Conservation (phyloP, 139 green algal genomes). For the Pseudopediastrum boryanum region DNA sequence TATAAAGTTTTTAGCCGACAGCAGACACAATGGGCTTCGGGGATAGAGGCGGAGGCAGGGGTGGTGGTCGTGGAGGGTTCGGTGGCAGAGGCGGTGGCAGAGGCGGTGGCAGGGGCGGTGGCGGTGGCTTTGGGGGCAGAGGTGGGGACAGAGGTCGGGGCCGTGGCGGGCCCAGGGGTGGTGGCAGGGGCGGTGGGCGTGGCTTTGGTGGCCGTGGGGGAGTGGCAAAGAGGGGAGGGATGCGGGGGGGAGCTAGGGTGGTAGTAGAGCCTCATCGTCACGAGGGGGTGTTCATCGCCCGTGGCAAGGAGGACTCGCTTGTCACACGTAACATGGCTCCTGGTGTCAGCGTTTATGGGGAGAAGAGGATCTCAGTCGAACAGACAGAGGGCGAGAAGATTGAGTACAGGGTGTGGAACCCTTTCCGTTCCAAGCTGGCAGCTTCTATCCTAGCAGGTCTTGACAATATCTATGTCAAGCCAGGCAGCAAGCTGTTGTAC, state of each 20-base stretch:
- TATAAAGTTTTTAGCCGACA: too few species aligned
- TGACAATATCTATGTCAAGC: slow-evolving; percentile 99
- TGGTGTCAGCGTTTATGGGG: slow-evolving; percentile 96
- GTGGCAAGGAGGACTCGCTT: slow-evolving; percentile 97
- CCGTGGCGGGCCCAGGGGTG: slow-evolving; percentile 32
- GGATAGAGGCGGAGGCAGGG: slow-evolving; percentile 16
- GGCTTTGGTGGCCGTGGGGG: slow-evolving; percentile 56
- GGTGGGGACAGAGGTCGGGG: slow-evolving; percentile 22
- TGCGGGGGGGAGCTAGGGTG: slow-evolving; percentile 89
- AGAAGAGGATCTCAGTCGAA: slow-evolving; percentile 97
- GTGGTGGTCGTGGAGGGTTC: slow-evolving; percentile 10
- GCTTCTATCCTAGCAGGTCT: slow-evolving; percentile 96
- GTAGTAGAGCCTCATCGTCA: slow-evolving; percentile 95
- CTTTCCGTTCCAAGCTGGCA: slow-evolving; percentile 98
- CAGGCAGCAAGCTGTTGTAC: slow-evolving; percentile 95
- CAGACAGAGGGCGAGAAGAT: slow-evolving; percentile 77
- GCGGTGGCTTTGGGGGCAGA: slow-evolving; percentile 9
- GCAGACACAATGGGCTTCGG: slow-evolving; percentile 27
- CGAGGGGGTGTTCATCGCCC: slow-evolving; percentile 96
- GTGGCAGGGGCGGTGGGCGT: slow-evolving; percentile 42
- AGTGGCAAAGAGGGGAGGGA: slow-evolving; percentile 73
- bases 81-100: slow-evolving; percentile 31
- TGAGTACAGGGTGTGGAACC: slow-evolving; percentile 99
- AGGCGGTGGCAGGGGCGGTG: slow-evolving; percentile 3
- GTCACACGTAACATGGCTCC: slow-evolving; percentile 97